Base-by-base conservation (phyloP, 768 basidiomycete genomes). In the Tulasnella sp. region DNA sequence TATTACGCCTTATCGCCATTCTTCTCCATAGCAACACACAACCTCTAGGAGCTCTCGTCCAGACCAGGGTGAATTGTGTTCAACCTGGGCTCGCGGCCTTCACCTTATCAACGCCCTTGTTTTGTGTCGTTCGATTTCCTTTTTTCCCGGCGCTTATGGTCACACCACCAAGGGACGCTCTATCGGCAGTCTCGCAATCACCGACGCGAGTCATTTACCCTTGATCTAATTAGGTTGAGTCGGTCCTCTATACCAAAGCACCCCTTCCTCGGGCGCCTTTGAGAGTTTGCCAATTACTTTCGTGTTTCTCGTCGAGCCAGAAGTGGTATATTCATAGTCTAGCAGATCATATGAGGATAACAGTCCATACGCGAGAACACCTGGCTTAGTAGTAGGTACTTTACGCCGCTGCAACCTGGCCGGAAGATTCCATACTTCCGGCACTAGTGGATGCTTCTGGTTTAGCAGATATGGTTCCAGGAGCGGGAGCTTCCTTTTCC, bases 141-240 rank as follows among this genome's bases (percentile, higher is more conserved):
- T n/a, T 54, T n/a, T n/a, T 54, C 54, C 22, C 54, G 54, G 54
- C 54, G 54, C 54, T 54, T 54, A n/a, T 54, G 54, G 54, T 54
- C 54, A 54, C 54, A 54, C 54, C 54, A 54, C 54, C 54, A n/a
- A 54, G 3, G 54, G 24, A 24, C 54, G 24, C 24, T n/a, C 24
- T 24, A 54, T 22, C 22, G 54, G 54, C 24, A 54, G 4, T 24
- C 11, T 54, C 1, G 54, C 24, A 54, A n/a, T 54, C 24, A n/a
- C 54, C 54, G 54, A 54, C n/a, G 24, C 54, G 24, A n/a, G 54
- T 54, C 46, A 46, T 54, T n/a, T 54, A 54, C 11, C n/a, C 54
- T n/a, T 54, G 54, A n/a, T n/a, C 54, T 12, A 7, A n/a, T 24
- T 7, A 8, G 54, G 24, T 46, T 46, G 12, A 16, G 46, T 46